A percentile compares a stretch with the other conserved stretches of the same genome.
phyloP scores from a whole-genome alignment of 495 filamentous ascomycete species.

The Neurospora sp. region DNA sequence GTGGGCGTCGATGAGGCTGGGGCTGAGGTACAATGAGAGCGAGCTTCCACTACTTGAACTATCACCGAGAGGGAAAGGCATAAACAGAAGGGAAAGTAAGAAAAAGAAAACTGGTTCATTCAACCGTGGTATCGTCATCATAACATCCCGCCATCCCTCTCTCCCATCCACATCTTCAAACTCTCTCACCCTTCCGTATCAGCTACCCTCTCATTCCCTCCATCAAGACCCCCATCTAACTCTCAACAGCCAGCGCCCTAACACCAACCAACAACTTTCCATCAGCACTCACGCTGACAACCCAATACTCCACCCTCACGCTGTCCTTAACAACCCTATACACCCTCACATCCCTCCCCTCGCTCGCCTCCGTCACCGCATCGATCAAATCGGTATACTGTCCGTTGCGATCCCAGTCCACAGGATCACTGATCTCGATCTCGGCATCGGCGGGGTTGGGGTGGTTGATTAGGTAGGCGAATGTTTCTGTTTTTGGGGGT shows the following conservation, averaged over 20 bases:
- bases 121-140: neutral
- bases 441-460: conserved; percentile 35
- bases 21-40: neutral
- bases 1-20: neutral
- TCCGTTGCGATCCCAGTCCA: conserved; percentile 53
- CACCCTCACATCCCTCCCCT: conserved; percentile 58
- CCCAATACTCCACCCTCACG: conserved; percentile 65
- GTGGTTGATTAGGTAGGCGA: conserved; percentile 48
- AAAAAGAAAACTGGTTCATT: neutral
- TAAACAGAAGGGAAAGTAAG: neutral
- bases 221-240: conserved; percentile 21
- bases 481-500: conserved; percentile 34
- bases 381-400: conserved; percentile 49
- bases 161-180: neutral
- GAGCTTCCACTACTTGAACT: neutral
- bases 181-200: neutral
- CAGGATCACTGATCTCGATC: conserved; percentile 41
- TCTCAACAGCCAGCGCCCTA: conserved; percentile 69
- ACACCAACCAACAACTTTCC: conserved; percentile 56
- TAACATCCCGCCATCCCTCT: neutral
- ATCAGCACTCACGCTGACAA: conserved; percentile 45
- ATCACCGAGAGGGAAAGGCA: neutral
- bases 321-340: conserved; percentile 54
- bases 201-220: neutral
- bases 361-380: conserved; percentile 43